phyloP scores from a whole-genome alignment of 1,284 basidiomycete genomes.

The Irpex rosettiformis region DNA sequence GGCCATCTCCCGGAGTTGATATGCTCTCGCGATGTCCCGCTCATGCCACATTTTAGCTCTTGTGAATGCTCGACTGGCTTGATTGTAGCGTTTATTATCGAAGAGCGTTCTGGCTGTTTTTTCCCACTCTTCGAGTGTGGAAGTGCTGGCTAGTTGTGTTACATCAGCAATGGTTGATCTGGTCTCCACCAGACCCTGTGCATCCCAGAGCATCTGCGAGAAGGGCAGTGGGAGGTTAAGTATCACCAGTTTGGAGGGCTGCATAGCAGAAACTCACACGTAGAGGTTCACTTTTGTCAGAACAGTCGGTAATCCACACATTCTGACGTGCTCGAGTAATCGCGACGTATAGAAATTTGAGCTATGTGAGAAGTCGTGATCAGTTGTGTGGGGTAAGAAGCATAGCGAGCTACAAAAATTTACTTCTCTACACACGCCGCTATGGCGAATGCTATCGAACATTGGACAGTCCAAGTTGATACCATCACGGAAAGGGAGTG shows the following conservation, averaged over 20 bases:
- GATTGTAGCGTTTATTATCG: conserved; percentile 47
- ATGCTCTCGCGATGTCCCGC: conserved; percentile 43
- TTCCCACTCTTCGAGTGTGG: conserved; percentile 53
- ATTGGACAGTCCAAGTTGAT: conserved; percentile 30
- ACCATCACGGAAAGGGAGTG: conserved; percentile 21
- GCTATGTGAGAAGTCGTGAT: conserved; percentile 29
- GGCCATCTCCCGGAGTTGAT: conserved; percentile 40
- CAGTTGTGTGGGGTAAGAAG: neutral
- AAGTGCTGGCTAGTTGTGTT: conserved; percentile 46
- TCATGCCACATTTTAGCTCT: conserved; percentile 45
- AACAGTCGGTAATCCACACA: conserved; percentile 64
- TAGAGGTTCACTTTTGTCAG: conserved; percentile 55
- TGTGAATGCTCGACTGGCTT: conserved; percentile 62
- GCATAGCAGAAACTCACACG: conserved; percentile 43
- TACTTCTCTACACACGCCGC: conserved; percentile 59
- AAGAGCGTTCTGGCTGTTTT: conserved; percentile 52
- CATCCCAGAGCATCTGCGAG: conserved; percentile 45
- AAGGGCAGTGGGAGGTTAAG: neutral
- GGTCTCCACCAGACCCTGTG: conserved; percentile 38
- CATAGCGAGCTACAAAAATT: conserved; percentile 10
- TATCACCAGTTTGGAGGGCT: no score
- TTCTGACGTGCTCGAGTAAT: conserved; percentile 66
- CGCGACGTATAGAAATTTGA: conserved; percentile 69
- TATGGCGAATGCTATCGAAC: conserved; percentile 54
- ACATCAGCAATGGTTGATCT: conserved; percentile 40